Conservation (phyloP, 2,329 filamentous ascomycete species). For the Pseudopyrenochaeta lycopersici region DNA sequence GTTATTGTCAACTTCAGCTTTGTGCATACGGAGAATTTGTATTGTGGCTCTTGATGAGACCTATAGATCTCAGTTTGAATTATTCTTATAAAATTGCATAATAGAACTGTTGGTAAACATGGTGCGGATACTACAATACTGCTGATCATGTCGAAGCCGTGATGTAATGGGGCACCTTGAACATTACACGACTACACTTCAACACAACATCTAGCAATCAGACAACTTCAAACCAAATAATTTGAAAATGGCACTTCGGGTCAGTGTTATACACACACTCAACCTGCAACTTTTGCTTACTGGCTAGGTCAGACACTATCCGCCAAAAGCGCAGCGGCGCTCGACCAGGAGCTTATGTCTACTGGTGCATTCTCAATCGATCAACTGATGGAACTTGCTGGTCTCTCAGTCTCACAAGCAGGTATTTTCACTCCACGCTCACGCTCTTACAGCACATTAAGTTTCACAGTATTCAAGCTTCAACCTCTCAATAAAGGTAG, state of each 20-base stretch:
- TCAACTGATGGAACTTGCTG: constrained; percentile 96
- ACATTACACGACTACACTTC: neutral
- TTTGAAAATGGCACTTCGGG: constrained; percentile 28
- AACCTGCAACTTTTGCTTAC: neutral
- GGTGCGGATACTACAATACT: neutral
- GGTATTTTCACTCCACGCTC: too few relatives aligned
- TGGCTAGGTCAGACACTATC: constrained; percentile 75
- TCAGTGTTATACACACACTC: neutral
- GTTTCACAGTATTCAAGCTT: constrained; percentile 76
- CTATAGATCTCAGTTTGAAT: too few relatives aligned
- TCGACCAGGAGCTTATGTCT: constrained; percentile 95
- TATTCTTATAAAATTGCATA: too few relatives aligned
- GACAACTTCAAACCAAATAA: too few relatives aligned
- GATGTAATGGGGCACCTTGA: constrained; percentile 42
- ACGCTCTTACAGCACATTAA: too few relatives aligned
- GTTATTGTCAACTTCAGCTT: neutral
- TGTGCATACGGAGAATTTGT: neutral
- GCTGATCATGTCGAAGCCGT: constrained; percentile 17
- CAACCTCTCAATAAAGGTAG: constrained; percentile 78
- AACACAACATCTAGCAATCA: neutral
- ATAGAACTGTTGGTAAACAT: too few relatives aligned
- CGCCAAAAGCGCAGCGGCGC: constrained; percentile 84
- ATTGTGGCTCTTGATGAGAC: too few relatives aligned
- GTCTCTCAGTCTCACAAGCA: constrained; percentile 90
- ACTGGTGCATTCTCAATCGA: constrained; percentile 89